A percentile compares a stretch with the other conserved stretches of the same genome.
These are phyloP conservation scores for Candida tallmaniae DNA, from an alignment of 805 yeast genomes.

Conservation along the genomic window DNA sequence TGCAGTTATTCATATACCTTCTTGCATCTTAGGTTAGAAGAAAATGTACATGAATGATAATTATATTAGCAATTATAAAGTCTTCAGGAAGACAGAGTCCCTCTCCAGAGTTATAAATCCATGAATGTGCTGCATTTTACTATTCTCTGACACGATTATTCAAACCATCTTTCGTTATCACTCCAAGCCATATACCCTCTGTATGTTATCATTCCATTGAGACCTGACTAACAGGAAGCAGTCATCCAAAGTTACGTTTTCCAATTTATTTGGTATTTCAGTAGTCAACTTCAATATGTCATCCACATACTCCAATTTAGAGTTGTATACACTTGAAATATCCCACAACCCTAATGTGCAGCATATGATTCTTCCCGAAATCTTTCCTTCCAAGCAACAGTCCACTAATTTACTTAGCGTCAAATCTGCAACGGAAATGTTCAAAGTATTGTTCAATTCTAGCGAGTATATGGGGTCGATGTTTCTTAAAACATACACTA, in stretches of 20 bases:
- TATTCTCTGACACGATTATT: too few relatives aligned
- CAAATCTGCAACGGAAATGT: slow-evolving; percentile 3
- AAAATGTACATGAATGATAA: too few relatives aligned
- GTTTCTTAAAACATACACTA: slow-evolving; percentile 7
- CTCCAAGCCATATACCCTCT: slow-evolving; percentile 34
- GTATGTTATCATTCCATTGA: slow-evolving; percentile 24
- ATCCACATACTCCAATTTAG: slow-evolving; percentile 8
- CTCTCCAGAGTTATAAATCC: too few relatives aligned
- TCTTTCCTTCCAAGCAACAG: slow-evolving; percentile 14
- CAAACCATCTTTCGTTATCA: too few relatives aligned
- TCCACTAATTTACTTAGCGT: slow-evolving; percentile 13
- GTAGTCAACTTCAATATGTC: slow-evolving; percentile 2
- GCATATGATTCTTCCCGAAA: slow-evolving; percentile 30
- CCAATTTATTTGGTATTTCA: not conserved
- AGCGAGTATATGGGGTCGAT: slow-evolving; percentile 6
- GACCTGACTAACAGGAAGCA: slow-evolving; percentile 12
- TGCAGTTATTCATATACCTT: too few relatives aligned
- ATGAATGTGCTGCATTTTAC: too few relatives aligned
- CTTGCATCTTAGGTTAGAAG: too few relatives aligned
- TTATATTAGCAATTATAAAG: too few relatives aligned
- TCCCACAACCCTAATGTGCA: slow-evolving; percentile 36
- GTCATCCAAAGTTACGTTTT: slow-evolving; percentile 6
- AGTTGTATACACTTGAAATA: slow-evolving; percentile 16
- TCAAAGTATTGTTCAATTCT: not conserved
- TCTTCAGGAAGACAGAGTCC: too few relatives aligned